Conservation (phyloP, 768 basidiomycete genomes). For the Multifurca ochricompacta region DNA sequence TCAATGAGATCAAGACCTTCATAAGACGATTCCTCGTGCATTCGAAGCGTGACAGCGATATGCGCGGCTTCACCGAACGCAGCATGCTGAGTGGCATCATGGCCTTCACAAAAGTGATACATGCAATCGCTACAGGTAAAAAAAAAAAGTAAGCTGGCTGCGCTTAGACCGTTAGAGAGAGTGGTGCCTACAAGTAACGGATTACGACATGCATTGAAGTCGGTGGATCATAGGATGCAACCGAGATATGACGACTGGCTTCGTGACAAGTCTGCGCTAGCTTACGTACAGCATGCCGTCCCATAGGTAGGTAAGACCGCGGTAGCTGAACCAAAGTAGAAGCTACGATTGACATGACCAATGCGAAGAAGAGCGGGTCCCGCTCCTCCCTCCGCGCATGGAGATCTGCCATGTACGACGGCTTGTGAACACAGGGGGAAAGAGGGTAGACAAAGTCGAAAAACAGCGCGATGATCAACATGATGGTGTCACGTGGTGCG, state of each 20-base stretch:
- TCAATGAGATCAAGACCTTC: conserved; percentile 80
- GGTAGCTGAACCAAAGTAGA: conserved; percentile 86
- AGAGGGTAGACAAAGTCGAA: conserved; percentile 92
- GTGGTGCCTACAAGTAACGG: conserved; percentile 69
- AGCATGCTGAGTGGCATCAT: conserved; percentile 81
- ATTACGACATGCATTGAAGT: conserved; percentile 80
- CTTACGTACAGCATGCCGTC: conserved; percentile 74
- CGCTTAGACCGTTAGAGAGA: conserved; percentile 5
- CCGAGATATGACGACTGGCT: conserved; percentile 73
- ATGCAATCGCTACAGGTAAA: conserved; percentile 76
- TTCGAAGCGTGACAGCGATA: conserved; percentile 71
- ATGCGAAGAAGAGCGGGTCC: conserved; percentile 83
- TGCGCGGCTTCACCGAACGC: conserved; percentile 84
- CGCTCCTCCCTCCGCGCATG: conserved; percentile 72
- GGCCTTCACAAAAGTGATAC: conserved; percentile 85
- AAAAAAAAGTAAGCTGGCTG: conserved; percentile 9
- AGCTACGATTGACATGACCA: conserved; percentile 85
- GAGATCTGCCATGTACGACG: conserved; percentile 88
- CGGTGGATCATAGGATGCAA: conserved; percentile 77
- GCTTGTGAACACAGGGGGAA: conserved; percentile 86
- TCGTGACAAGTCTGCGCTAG: conserved; percentile 77
- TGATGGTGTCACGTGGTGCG: conserved; percentile 72
- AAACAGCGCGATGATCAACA: conserved; percentile 78
- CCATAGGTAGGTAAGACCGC: conserved; percentile 81
- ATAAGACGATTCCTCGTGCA: conserved; percentile 84